Base-by-base conservation (phyloP, 1,139 yeast species). In the Diutina scorzettiae region DNA sequence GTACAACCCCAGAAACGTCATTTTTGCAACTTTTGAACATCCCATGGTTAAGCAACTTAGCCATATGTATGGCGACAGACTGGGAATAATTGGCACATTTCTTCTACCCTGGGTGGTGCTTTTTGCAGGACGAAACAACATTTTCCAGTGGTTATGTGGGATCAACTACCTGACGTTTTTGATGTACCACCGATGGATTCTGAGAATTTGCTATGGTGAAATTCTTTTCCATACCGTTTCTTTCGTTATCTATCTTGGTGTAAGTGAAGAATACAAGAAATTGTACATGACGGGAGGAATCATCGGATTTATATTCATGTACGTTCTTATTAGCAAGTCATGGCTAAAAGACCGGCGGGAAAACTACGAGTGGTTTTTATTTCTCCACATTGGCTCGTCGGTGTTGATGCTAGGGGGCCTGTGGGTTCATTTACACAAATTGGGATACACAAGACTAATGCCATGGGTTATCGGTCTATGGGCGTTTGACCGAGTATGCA, bases 71-170 rank as follows among this genome's bases (percentile, higher is more conserved):
- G 37, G 37, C 3, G 51, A 46, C 25, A 42, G 53, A 4, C 39
- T 48, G 5, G 52, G 53, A 4, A 46, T 47, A 8, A 23, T 48
- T 8, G 48, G 50, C 23, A 47, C 48, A 7, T 51, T 55, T 23
- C 48, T 55, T 25, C 53, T 60, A 45, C 71, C 72, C 5, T 51
- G 66, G 43, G 48, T 62, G 17, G 55, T 65, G 32, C 49, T 66
- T 24, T 66, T 66, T 52, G 71, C 69, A 11, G 72, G 72, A 2
- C 53, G 72, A 42, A 66, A 66, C 49, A 66, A 66, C 49, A 59
- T 66, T 44, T 54, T 66, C 45, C 67, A 59, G 45, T 66, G 69
- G 67, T 29, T 62, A n/a, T 62, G 69, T 2, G 58, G 66, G n/a
- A 59, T 66, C 63, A 54, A 59, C 43, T 66, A 53, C 48, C 55